Base-by-base conservation (phyloP, 129 eudicot species). In the Flaveria bidentis region DNA sequence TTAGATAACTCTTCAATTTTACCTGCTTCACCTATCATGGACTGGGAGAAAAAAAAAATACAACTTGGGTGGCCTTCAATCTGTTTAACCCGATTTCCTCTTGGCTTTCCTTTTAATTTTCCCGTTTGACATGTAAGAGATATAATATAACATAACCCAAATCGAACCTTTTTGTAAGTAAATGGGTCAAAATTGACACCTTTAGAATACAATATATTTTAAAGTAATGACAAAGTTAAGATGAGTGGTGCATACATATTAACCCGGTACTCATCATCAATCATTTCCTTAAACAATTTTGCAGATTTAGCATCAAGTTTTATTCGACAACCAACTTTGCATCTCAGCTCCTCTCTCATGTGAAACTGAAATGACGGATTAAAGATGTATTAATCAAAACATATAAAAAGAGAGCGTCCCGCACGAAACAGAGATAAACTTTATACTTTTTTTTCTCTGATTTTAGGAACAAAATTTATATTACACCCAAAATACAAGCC, bases 201-300 rank as follows among this genome's bases (percentile, higher is more conserved):
- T 45, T 46, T 25, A 46, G 57, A 11, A 46, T 69, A 42, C 10
- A 18, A 22, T 60, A 58, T 57, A 42, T 57, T 22, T 45, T 74
- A 74, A 74, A 44, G 44, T 42, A 10, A 61, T 74, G 58, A 14
- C 58, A 9, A 16, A 74, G 52, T 73, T 20, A 41, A 12, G 22
- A 41, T 52, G 22, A 58, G 26, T 58, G 12, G n/a, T n/a, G 7
- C 74, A 67, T 89, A 92, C 98, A 92, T 89, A 55, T 92, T 89
- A 66, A 86, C 93, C 73, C 91, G 85, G 77, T 92, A 92, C 63
- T 89, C 94, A 78, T 92, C 96, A 71, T 92, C 93, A 71, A 92
- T 87, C 76, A 85, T 92, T 77, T 92, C 96, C 82, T 86, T 87
- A 62, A 89, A 92, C 17, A 83, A 84, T 77, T 92, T 92, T 42